Base-by-base conservation (phyloP, 2,329 filamentous ascomycete species). In the Cytospora chrysosperma region DNA sequence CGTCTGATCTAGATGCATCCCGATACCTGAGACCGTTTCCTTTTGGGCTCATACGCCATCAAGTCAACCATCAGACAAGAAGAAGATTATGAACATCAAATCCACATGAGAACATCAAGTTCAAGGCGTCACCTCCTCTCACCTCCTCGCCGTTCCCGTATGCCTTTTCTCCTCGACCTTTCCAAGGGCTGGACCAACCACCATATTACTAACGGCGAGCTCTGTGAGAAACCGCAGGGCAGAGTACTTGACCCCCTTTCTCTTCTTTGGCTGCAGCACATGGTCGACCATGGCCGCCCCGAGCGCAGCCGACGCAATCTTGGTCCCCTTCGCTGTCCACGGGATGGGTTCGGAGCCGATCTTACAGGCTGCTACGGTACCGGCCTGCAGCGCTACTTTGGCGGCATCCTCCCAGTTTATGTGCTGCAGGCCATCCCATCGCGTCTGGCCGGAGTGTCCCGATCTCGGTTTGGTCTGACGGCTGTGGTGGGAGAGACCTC, bases 261-360 rank as follows among this genome's bases (percentile, higher is more conserved):
- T 55, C 12, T 56, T 66, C 8, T 68, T 55, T 3, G 70, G 70
- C 27, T 67, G 65, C 34, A 72, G 67, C 55, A 69, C 68, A 5
- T 70, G 69, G 54, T 72, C 71, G 17, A 72, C 69, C n/a, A 72
- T 59, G 4, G 71, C 71, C 0, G 70, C 68, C 0, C 70, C 69
- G 13, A 72, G 66, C 6, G 70, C 70, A 0, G 70, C 71, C 40
- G 70, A 70, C 10, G 68, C 71, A 27, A 72, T 68, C 17, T 67
- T 69, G 19, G 66, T 56, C 9, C 69, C 70, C 56, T 72, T 71
- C 56, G 66, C 69, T 61, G 19, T 26, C 71, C 70, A 72, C 5
- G 60, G 55, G 30, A 69, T 70, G 1, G 68, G 68, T 19, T 60
- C 59, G 13, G 63, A 56, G 47, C 69, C 62, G 26, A 58, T 67